Evolutionary conservation across 768 basidiomycete species (phyloP).

Genomic region (Clitopilus hobsonii): DNA sequence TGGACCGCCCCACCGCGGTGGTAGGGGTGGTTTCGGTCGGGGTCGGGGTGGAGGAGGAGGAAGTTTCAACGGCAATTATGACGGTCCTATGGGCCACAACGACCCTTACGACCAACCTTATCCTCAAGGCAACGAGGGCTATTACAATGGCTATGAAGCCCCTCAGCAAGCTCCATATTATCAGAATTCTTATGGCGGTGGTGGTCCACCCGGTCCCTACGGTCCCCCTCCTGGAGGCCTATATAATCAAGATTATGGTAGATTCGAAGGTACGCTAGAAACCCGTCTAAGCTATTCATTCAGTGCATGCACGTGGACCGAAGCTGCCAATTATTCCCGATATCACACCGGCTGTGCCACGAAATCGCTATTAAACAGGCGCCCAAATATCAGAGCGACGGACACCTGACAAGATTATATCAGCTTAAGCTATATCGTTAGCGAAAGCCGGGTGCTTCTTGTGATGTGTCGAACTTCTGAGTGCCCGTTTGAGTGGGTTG

Average conservation of each 20-base stretch:
- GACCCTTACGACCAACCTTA: constrained; percentile 66
- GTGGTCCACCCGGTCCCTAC: constrained; percentile 50
- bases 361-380: not conserved
- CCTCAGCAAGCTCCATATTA: constrained; percentile 47
- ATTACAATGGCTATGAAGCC: constrained; percentile 69
- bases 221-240: constrained; percentile 40
- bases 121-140: constrained; percentile 53
- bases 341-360: not conserved
- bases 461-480: constrained; percentile 17
- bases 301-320: constrained; percentile 4
- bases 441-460: constrained; percentile 32
- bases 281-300: constrained; percentile 29
- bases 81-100: constrained; percentile 45
- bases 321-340: not conserved
- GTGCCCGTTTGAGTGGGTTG: constrained; percentile 18
- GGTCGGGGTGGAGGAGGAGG: constrained; percentile 33
- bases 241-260: constrained; percentile 55
- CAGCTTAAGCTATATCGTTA: constrained; percentile 45
- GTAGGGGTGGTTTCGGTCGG: constrained; percentile 41
- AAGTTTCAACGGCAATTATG: constrained; percentile 35
- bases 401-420: constrained; percentile 27
- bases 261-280: constrained; percentile 85
- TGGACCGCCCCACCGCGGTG: constrained; percentile 34
- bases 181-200: constrained; percentile 59
- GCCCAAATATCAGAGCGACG: constrained; percentile 2